A percentile compares a stretch with the other conserved stretches of the same genome.
Conservation (phyloP, 1,284 basidiomycete species). For the Puccinia coronata region DNA sequence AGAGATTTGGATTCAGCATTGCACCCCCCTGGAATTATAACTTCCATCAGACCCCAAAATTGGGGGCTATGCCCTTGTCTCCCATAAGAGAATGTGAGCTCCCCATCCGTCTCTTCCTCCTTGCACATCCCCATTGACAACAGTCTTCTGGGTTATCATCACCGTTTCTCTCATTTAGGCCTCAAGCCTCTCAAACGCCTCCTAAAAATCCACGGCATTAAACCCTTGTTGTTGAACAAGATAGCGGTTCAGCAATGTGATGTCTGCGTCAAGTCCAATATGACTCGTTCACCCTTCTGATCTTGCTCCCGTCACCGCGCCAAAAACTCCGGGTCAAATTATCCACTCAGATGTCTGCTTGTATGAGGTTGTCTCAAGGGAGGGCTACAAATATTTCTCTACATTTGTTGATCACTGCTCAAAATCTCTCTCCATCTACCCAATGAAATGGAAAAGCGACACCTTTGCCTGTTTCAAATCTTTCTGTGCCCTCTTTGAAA, state of each 20-base stretch:
- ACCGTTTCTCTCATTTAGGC: not conserved
- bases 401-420: slow-evolving; percentile 18
- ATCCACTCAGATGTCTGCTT: slow-evolving; percentile 26
- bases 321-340: not conserved
- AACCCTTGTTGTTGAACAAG: not conserved
- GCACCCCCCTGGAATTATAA: no score
- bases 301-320: not conserved
- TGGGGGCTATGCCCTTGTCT: no score
- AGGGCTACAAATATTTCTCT: no score
- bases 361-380: not conserved
- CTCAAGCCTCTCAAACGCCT: not conserved
- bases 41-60: no score
- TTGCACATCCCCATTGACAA: not conserved
- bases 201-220: slow-evolving; percentile 15
- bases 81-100: no score
- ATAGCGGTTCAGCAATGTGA: slow-evolving; percentile 3
- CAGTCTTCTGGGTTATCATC: not conserved
- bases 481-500: slow-evolving; percentile 57
- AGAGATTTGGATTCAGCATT: no score
- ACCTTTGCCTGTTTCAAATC: slow-evolving; percentile 55
- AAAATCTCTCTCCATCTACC: no score
- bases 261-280: slow-evolving; percentile 6
- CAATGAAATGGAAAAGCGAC: no score
- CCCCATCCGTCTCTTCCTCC: no score
- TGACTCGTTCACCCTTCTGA: not conserved